Conservation (phyloP, 164 flowering plant genomes). For the Chimonanthus salicifolius region DNA sequence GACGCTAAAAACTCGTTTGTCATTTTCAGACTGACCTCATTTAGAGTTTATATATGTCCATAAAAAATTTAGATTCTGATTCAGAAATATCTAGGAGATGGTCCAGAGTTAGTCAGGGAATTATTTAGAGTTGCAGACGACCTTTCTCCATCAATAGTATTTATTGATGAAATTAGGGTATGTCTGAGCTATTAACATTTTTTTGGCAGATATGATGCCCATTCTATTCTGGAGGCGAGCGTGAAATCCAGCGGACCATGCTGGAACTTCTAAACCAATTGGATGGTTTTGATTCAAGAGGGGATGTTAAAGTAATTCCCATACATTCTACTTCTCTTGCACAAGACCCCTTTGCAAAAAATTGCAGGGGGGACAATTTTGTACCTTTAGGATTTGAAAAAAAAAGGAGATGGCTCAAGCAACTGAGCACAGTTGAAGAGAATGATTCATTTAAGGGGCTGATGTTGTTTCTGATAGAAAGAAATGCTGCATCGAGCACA, state of each 20-base stretch:
- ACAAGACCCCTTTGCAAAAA: too few species aligned
- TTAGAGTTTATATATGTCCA: too few species aligned
- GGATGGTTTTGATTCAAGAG: conserved; percentile 93
- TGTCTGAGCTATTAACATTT: not conserved
- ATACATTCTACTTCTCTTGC: too few species aligned
- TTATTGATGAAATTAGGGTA: conserved; percentile 70
- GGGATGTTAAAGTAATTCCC: conserved; percentile 67
- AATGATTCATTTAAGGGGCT: too few species aligned
- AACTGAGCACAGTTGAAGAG: too few species aligned
- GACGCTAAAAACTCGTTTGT: too few species aligned
- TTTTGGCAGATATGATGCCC: conserved; percentile 71
- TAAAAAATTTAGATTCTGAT: conserved; percentile 24
- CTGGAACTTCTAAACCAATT: conserved; percentile 82
- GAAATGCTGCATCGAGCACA: too few species aligned
- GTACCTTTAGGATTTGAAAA: too few species aligned
- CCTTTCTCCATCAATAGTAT: conserved; percentile 89
- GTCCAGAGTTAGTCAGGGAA: conserved; percentile 88
- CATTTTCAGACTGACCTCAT: too few species aligned
- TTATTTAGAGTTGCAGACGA: conserved; percentile 95
- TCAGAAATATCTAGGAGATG: conserved; percentile 90
- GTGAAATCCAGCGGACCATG: conserved; percentile 97
- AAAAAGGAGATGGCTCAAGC: too few species aligned
- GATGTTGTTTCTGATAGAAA: too few species aligned
- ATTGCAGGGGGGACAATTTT: too few species aligned
- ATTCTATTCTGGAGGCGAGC: conserved; percentile 75